Conservation (phyloP, 257 asterid genomes). For the Penstemon davidsonii region DNA sequence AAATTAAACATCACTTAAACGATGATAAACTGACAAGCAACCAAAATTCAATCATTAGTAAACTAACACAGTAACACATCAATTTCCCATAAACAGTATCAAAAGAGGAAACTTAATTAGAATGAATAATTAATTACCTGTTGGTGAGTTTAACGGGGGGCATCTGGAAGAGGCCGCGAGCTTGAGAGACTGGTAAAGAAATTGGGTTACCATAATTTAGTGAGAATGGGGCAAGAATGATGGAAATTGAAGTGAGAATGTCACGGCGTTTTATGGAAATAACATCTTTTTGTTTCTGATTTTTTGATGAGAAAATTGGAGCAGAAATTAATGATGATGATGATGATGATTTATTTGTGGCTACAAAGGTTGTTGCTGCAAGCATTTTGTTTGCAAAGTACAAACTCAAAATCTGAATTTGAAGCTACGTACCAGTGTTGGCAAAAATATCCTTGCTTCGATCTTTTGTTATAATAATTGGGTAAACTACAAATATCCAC, state of each 20-base stretch:
- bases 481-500: no score
- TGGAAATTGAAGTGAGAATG: constrained; percentile 50
- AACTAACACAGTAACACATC: neutral
- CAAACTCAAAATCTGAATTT: no score
- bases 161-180: constrained; percentile 97
- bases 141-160: constrained; percentile 84
- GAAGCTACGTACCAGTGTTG: no score
- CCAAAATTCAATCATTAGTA: neutral
- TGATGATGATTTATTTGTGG: constrained; percentile 32
- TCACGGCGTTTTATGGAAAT: constrained; percentile 54
- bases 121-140: constrained; percentile 39
- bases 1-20: neutral
- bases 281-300: constrained; percentile 3
- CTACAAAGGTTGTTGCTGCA: constrained; percentile 29
- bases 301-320: constrained; percentile 18
- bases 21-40: neutral
- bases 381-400: constrained; percentile 32
- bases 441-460: no score
- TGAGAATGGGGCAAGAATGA: constrained; percentile 48
- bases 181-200: constrained; percentile 48
- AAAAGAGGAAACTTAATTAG: neutral
- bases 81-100: neutral
- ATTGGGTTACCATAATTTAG: constrained; percentile 32
- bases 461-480: no score
- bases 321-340: neutral